Percentiles rank a stretch among this genome's conserved stretches.
phyloP scores from a whole-genome alignment of 2,329 filamentous ascomycete genomes.

The Paecilomyces formosus region DNA sequence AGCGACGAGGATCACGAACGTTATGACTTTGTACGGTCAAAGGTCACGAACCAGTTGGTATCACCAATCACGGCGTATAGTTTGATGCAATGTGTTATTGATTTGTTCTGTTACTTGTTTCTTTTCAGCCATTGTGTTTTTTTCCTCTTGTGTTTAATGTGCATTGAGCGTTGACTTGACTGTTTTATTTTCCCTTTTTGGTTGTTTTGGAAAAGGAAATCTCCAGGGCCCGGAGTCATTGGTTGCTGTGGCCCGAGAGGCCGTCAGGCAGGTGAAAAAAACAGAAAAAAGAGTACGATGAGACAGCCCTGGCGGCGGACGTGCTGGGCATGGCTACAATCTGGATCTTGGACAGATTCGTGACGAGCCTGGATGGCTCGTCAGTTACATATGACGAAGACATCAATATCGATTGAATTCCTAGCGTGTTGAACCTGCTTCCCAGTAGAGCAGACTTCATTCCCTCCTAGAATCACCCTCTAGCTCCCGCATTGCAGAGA shows the following conservation, averaged over 20 bases:
- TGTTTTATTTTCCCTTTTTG: not conserved
- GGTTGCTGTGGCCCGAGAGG: not conserved
- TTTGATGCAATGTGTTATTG: not conserved
- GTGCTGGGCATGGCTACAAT: not conserved
- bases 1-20: slow-evolving; percentile 35
- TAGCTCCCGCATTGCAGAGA: too few relatives aligned
- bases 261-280: not conserved
- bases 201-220: not conserved
- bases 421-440: not conserved
- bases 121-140: not conserved
- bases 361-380: not conserved
- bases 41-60: slow-evolving; percentile 13
- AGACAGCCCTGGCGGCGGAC: not conserved
- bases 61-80: slow-evolving; percentile 2
- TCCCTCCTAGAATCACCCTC: not conserved
- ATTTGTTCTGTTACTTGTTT: slow-evolving; percentile 10
- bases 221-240: not conserved
- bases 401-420: not conserved
- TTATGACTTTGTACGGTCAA: slow-evolving; percentile 34
- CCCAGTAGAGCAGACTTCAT: not conserved
- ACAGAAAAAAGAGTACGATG: not conserved
- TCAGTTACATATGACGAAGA: not conserved
- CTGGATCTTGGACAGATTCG: not conserved
- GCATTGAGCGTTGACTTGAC: slow-evolving; percentile 2
- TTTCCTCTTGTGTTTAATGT: slow-evolving; percentile 2